Conservation (phyloP, 2,329 filamentous ascomycete species). For the Diplodia intermedia region DNA sequence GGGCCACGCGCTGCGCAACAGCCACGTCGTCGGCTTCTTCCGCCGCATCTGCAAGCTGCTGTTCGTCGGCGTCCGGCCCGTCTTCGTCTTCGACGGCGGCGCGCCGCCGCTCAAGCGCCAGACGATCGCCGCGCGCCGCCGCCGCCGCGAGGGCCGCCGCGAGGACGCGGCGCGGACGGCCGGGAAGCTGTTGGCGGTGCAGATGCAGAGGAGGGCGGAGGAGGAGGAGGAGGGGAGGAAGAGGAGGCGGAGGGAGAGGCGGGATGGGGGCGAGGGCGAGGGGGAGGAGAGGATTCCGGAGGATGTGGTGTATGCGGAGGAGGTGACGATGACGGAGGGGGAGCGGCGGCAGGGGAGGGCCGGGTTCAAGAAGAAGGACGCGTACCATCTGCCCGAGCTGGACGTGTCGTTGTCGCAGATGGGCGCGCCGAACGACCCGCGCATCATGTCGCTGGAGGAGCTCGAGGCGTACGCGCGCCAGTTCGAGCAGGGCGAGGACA, state of each 20-base stretch:
- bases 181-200: slow-evolving; percentile 86
- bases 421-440: slow-evolving; percentile 88
- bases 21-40: slow-evolving; percentile 97
- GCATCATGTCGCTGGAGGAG: slow-evolving; percentile 96
- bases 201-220: slow-evolving; percentile 90
- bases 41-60: slow-evolving; percentile 96
- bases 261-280: slow-evolving; percentile 53
- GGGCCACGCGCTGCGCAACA: slow-evolving; percentile 94
- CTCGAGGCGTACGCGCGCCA: slow-evolving; percentile 92
- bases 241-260: slow-evolving; percentile 36
- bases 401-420: slow-evolving; percentile 79
- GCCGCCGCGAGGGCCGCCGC: slow-evolving; percentile 81
- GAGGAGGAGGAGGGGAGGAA: slow-evolving; percentile 77
- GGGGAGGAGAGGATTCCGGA: slow-evolving; percentile 73
- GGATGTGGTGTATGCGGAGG: slow-evolving; percentile 87
- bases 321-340: slow-evolving; percentile 78
- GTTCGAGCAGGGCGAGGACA: slow-evolving; percentile 90
- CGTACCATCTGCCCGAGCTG: slow-evolving; percentile 91
- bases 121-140: slow-evolving; percentile 81
- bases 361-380: slow-evolving; percentile 88
- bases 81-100: slow-evolving; percentile 98
- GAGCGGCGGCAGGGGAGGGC: slow-evolving; percentile 76
- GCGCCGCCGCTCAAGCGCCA: slow-evolving; percentile 89
- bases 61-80: slow-evolving; percentile 93
- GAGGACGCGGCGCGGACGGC: slow-evolving; percentile 94